Base-by-base conservation (phyloP, 768 basidiomycete species). In the Rhodotorula babjevae region DNA sequence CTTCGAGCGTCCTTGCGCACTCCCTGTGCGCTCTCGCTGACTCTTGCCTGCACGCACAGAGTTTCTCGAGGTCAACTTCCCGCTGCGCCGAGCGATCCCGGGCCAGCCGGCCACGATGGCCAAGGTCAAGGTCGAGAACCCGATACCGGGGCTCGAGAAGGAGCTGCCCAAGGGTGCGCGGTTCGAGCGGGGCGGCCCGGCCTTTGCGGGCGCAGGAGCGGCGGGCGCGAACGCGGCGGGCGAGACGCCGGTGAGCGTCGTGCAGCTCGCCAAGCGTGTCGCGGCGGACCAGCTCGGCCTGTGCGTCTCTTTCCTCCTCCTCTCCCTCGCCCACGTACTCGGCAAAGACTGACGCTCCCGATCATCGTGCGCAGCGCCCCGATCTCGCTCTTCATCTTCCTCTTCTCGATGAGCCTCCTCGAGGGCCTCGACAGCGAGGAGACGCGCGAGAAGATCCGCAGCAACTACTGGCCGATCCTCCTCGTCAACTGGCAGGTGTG, bases 21-120 rank as follows among this genome's bases (percentile, higher is more conserved):
- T n/a, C n/a, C n/a, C n/a, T n/a, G n/a, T n/a, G n/a, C n/a, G n/a
- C n/a, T n/a, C n/a, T n/a, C n/a, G n/a, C 31, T 46, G 21, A 29
- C 57, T 18, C 36, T n/a, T n/a, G 31, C 57, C 7, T 25, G 14
- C 55, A 0, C 63, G 5, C 47, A 5, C 73, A 75, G 74, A 76
- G 60, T 72, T 69, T 59, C 75, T 76, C 68, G 75, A 76, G 46
- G 71, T 76, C 59, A 76, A 76, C n/a, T 76, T 76, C 65, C 75
- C 75, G 2, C 71, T 76, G 16, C 67, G 75, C 46, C 25, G 64
- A 11, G 50, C 29, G 10, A 68, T 60, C 40, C 49, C 66, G 14
- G 36, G 50, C 10, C 57, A 59, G 25, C 36, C 58, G 23, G 58
- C 58, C 57, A 59, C 61, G 21, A 73, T 70, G 15, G 57, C 65